Base-by-base conservation (phyloP, 2,329 filamentous ascomycete genomes). In the Colletotrichum liriopes region DNA sequence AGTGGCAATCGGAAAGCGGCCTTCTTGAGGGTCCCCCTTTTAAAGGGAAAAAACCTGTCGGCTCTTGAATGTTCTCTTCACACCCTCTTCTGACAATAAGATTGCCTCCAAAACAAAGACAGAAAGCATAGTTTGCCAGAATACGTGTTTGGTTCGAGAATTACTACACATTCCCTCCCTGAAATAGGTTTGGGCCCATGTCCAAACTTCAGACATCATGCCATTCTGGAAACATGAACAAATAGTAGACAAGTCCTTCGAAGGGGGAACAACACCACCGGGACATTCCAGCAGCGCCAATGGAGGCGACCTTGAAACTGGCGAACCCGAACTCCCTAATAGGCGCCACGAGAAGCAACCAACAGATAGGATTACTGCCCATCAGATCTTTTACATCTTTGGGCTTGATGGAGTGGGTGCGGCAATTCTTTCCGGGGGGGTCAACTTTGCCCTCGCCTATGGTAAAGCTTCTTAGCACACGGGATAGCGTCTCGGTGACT, bases 371-470 rank as follows among this genome's bases (percentile, higher is more conserved):
- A 75, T 86, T 39, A 87, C 84, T 2, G 73, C 71, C 0, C 83
- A 85, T 69, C 86, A 88, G 73, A 70, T 84, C 26, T 83, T 87
- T 68, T 89, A 89, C 77, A 80, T 89, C 18, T 84, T 88, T 56
- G 75, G 84, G 1, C 75, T 87, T 3, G 83, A 87, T 68, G 87
- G 86, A 5, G 35, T 89, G 43, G 84, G 84, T 18, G 84, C 85
- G 12, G 82, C 84, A 73, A 60, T 85, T n/a, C 55, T 89, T 2
- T 87, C 86, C 0, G 87, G 83, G 0, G 85, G 80, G 29, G 84
- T 89, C 73, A 89, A 89, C 78, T 87, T 88, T 76, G 84, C 82
- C 55, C 82, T 88, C 69, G 86, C 85, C 20, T 88, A 87, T 73
- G 84, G 86, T 87, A 75, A 69, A 69, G 79, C 77, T 6, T 20